Base-by-base conservation (phyloP, 2,329 filamentous ascomycete genomes). In the Fusarium setosum region DNA sequence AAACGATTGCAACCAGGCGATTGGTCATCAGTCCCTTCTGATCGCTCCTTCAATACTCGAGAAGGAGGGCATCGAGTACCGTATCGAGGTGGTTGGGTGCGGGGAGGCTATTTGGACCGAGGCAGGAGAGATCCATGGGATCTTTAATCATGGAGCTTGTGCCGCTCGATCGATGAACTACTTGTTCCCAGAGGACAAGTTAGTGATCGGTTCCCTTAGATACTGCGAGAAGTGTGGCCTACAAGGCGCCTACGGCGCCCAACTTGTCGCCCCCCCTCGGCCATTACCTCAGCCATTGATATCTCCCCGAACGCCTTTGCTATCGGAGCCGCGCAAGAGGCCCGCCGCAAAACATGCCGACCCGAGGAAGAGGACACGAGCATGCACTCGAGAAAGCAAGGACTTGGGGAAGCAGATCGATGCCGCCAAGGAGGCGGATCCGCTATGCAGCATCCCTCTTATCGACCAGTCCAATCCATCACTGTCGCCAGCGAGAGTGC, bases 131-230 rank as follows among this genome's bases (percentile, higher is more conserved):
- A 7, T 37, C 31, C 51, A 54, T 26, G 20, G 10, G 15, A 29
- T 47, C 17, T 20, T 54, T n/a, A 54, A 54, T 35, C 29, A 45
- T 15, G 51, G 51, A n/a, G 5, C 40, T 32, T 45, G 40, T 18
- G 40, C 31, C n/a, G 31, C 51, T 54, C 40, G 40, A n/a, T 54
- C 51, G 11, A 54, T 54, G 21, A 54, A 54, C 40, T 47, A 45
- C 31, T 10, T 13, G n/a, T 21, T 17, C 31, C 31, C 29, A 7
- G 37, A 15, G 10, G 40, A 47, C n/a, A 34, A n/a, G 17, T n/a
- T n/a, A n/a, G n/a, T n/a, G n/a, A n/a, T n/a, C n/a, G n/a, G n/a
- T n/a, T n/a, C n/a, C n/a, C n/a, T n/a, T n/a, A n/a, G n/a, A n/a
- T n/a, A n/a, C n/a, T n/a, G n/a, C n/a, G n/a, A n/a, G n/a, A n/a